Evolutionary conservation across 1,139 yeast genomes (phyloP).

Genomic region (Candida albicans): DNA sequence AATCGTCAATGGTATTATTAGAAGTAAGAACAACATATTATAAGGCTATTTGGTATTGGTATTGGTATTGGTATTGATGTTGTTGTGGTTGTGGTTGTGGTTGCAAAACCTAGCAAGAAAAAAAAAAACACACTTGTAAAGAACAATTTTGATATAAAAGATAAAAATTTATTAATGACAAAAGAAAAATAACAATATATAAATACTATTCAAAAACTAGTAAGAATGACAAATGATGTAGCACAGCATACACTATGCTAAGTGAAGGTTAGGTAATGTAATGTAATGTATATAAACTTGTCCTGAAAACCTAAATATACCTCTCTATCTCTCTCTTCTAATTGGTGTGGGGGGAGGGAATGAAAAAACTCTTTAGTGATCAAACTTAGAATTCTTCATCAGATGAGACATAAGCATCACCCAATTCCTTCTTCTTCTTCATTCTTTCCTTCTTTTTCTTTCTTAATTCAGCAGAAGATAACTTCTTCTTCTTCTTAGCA

Average conservation of each 20-base stretch:
- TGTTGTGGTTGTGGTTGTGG: constrained; percentile 4
- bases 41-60: background rate
- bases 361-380: background rate
- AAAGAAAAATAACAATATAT: constrained; percentile 1
- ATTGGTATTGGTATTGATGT: background rate
- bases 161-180: constrained; percentile 1
- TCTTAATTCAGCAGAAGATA: constrained; percentile 98
- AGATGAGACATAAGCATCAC: constrained; percentile 97
- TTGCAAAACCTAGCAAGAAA: constrained; percentile 6
- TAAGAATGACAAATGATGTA: background rate
- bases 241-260: too few relatives aligned
- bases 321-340: too few relatives aligned
- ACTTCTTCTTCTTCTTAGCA: constrained; percentile 95
- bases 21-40: background rate
- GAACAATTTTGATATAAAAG: background rate
- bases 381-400: constrained; percentile 64
- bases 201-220: background rate
- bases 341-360: too few relatives aligned
- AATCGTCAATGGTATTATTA: background rate
- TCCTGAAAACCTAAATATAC: too few relatives aligned
- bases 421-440: constrained; percentile 99
- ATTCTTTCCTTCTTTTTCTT: constrained; percentile 99
- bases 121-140: background rate
- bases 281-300: too few relatives aligned
- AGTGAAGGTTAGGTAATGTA: too few relatives aligned